Evolutionary conservation across 1,139 yeast genomes (phyloP).

Genomic region (Kodamaea plutei): DNA sequence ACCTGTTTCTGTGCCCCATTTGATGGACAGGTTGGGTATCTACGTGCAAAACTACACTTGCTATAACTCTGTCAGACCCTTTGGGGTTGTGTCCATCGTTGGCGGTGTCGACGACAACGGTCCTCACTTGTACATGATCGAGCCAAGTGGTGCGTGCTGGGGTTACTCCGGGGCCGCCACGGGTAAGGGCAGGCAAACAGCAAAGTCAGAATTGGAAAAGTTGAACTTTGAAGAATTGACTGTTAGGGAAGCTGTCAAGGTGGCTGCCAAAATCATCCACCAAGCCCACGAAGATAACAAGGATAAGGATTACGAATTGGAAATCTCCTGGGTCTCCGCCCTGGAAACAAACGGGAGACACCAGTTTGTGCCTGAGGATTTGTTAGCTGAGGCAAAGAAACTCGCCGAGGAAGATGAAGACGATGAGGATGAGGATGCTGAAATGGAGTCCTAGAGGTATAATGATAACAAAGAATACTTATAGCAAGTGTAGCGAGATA

Average conservation of each 20-base stretch:
- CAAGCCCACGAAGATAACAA: conserved; percentile 96
- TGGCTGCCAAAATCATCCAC: conserved; percentile 90
- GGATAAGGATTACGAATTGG: conserved; percentile 95
- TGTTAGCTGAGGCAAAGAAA: conserved; percentile 76
- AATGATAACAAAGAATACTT: too few species aligned
- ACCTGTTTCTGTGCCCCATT: conserved; percentile 73
- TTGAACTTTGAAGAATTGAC: conserved; percentile 67
- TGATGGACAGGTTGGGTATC: conserved; percentile 84
- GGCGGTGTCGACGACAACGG: conserved; percentile 92
- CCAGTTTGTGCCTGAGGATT: conserved; percentile 69
- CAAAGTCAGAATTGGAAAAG: conserved; percentile 93
- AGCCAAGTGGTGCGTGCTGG: conserved; percentile 97
- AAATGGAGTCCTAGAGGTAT: too few species aligned
- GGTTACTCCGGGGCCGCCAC: conserved; percentile 97
- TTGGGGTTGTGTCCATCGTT: conserved; percentile 86
- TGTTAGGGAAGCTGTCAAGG: conserved; percentile 79
- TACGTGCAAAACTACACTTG: conserved; percentile 95
- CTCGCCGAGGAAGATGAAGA: conserved; percentile 78
- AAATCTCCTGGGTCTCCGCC: conserved; percentile 76
- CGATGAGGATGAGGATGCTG: conserved; percentile 59
- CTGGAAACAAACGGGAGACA: conserved; percentile 81
- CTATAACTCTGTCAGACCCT: conserved; percentile 95
- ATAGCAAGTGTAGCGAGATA: too few species aligned
- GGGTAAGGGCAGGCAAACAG: conserved; percentile 96
- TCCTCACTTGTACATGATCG: conserved; percentile 91